Evolutionary conservation across 2,329 filamentous ascomycete genomes (phyloP).

Genomic region (Dryadomyces quercus-mongolicae): DNA sequence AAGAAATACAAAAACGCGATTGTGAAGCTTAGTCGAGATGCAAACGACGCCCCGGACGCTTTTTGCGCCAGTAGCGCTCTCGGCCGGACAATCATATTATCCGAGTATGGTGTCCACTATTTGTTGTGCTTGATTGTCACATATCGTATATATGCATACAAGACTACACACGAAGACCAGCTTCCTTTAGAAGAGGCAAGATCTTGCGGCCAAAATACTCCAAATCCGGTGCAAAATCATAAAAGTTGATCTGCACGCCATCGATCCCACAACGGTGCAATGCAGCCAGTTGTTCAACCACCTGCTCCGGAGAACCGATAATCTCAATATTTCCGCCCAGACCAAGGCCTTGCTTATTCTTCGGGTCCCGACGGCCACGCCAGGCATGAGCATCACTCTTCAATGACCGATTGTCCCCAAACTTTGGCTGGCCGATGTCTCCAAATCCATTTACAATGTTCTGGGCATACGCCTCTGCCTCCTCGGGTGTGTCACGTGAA

Average conservation of each 20-base stretch:
- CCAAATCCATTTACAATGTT: constrained; percentile 9
- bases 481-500: constrained; percentile 13
- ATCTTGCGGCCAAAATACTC: neutral
- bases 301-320: neutral
- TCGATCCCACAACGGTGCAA: neutral
- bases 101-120: too few relatives aligned
- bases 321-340: neutral
- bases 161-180: neutral
- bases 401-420: neutral
- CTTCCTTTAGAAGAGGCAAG: neutral
- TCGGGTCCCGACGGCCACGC: constrained; percentile 10
- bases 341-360: constrained; percentile 12
- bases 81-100: constrained; percentile 6
- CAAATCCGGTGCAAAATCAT: neutral
- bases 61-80: constrained; percentile 4
- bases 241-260: neutral
- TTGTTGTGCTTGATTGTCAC: too few relatives aligned
- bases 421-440: neutral
- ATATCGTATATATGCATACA: neutral
- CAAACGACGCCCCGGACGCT: neutral
- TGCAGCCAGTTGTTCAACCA: neutral
- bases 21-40: neutral
- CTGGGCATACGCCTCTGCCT: constrained; percentile 12
- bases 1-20: neutral
- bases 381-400: constrained; percentile 16